Base-by-base conservation (phyloP, 768 basidiomycete genomes). In the Obba rivulosa region DNA sequence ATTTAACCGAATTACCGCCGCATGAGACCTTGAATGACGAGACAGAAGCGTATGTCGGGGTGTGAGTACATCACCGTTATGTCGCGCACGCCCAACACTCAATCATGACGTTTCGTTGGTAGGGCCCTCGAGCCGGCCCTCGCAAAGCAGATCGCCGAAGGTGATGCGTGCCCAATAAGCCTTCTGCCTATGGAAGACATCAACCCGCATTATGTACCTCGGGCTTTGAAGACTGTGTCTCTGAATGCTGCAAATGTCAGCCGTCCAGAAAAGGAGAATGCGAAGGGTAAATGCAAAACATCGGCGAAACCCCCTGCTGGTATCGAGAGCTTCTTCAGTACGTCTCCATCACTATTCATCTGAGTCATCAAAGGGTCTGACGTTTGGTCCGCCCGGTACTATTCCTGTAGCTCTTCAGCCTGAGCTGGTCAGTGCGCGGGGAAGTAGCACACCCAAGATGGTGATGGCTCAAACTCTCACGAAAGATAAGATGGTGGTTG, bases 141-240 rank as follows among this genome's bases (percentile, higher is more conserved):
- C 23, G 92, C 90, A 13, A 81, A 75, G 63, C 67, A 69, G 41
- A 65, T 94, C 16, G 88, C 87, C 0, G 54, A 66, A 17, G 92
- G 92, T 4, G 74, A 86, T 41, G 66, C 79, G 31, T 81, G 89
- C 63, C 92, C 92, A 5, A 70, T 81, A 22, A 81, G 81, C 23
- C 72, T 77, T 35, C 57, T 76, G 40, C 78, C 83, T 2, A 90
- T 95, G 74, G 65, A 73, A 23, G 93, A 96, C 61, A 90, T 91
- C 66, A 82, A 88, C 58, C 82, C 86, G 13, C 58, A 61, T 8
- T 88, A 77, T 62, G 59, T 68, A 38, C 86, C 88, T 46, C 66
- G 75, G 66, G 62, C 66, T 3, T 64, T 76, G 51, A 83, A 77
- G 60, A 59, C 71, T 46, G 62, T 66, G 37, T 54, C 59, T 14